Conservation (phyloP, 768 basidiomycete species). For the Hortiboletus flavorubellus region DNA sequence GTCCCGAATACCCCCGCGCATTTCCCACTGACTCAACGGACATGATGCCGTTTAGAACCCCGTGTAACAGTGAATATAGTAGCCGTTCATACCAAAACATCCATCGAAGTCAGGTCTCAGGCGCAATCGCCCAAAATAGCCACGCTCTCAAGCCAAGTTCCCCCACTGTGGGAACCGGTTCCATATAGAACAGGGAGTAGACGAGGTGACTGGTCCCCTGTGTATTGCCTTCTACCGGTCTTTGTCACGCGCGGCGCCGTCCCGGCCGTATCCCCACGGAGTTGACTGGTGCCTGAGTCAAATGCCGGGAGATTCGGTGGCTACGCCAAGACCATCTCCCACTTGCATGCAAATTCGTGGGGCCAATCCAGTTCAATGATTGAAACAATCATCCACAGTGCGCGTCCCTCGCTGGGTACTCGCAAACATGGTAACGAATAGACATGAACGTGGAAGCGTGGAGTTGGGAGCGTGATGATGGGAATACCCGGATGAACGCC, state of each 20-base stretch:
- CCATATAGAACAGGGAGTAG: background rate
- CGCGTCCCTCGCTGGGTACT: no score
- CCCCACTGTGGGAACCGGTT: background rate
- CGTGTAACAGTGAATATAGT: background rate
- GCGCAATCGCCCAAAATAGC: background rate
- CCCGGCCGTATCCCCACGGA: background rate
- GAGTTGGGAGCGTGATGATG: background rate
- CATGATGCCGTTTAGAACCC: background rate
- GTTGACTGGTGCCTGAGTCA: background rate
- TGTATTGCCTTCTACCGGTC: background rate
- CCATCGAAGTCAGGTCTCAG: background rate
- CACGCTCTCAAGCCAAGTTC: background rate
- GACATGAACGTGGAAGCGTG: background rate
- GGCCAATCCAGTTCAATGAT: no score
- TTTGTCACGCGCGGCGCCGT: background rate
- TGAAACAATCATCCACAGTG: no score
- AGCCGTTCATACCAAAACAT: background rate
- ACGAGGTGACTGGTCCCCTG: no score
- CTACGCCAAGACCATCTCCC: background rate
- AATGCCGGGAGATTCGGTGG: background rate
- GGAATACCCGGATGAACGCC: background rate
- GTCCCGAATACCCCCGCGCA: constrained; percentile 11
- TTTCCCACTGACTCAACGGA: background rate
- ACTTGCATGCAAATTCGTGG: background rate
- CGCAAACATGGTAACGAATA: background rate